phyloP scores from a whole-genome alignment of 2,329 filamentous ascomycete genomes.

The Aspergillus bombycis region DNA sequence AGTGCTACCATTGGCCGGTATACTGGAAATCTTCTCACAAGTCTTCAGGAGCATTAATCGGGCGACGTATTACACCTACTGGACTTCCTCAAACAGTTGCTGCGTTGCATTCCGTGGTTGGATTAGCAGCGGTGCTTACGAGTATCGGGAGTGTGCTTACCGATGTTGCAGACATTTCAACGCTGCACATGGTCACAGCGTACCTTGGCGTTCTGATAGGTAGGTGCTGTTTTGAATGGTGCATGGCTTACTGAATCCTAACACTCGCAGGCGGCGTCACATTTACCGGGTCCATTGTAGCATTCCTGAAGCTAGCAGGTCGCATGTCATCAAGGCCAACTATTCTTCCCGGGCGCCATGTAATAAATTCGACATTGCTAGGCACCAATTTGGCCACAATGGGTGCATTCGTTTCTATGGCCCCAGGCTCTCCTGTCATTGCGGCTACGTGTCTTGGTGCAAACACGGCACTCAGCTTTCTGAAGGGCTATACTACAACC shows the following conservation, averaged over 20 bases:
- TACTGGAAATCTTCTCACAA: constrained; percentile 7
- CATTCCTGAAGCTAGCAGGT: constrained; percentile 83
- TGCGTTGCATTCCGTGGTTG: constrained; percentile 86
- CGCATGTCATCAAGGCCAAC: constrained; percentile 78
- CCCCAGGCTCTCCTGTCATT: constrained; percentile 75
- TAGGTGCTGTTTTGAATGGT: constrained; percentile 30
- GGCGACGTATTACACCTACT: constrained; percentile 83
- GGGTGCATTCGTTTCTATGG: constrained; percentile 80
- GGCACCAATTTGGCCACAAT: constrained; percentile 79
- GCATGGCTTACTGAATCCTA: neutral
- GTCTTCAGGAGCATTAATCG: constrained; percentile 68
- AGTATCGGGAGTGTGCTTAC: constrained; percentile 85
- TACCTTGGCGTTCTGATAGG: constrained; percentile 84
- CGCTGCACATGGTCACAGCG: constrained; percentile 80
- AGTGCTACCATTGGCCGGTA: constrained; percentile 10
- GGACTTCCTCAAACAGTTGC: constrained; percentile 88
- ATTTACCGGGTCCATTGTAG: constrained; percentile 88
- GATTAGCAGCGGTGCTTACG: constrained; percentile 83
- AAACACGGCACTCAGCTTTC: constrained; percentile 76
- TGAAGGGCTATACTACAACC: constrained; percentile 86
- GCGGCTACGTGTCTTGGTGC: constrained; percentile 77
- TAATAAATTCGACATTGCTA: constrained; percentile 74
- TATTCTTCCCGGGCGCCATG: constrained; percentile 72
- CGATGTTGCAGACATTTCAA: constrained; percentile 70
- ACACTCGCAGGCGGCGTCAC: constrained; percentile 67